Evolutionary conservation across 371 early-diverging fungal genomes (phyloP), one percentile per base, ranked within the genome.

Genomic region (Rhizopus sp.): DNA sequence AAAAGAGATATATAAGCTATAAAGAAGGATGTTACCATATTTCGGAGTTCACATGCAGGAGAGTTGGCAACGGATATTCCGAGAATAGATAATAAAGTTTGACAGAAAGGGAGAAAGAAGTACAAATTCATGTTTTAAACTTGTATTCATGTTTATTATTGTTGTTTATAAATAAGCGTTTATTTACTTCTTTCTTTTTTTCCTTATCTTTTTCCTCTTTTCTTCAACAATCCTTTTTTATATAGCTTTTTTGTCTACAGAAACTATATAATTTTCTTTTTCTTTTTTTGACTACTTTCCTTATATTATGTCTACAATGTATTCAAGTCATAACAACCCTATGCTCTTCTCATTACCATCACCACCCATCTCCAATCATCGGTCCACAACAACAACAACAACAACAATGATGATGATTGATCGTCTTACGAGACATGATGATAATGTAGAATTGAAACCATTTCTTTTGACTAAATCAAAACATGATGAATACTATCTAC

Each of bases 401-500:
- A 38, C n/a, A 29, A 16, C 44, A 46, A 44, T 34, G 34, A 33
- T 34, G 34, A 35, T 59, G 52, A 34, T 47, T 47, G 47, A 47
- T 39, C 48, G 63, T 62, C 57, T 42, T 53, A 57, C 57, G 47
- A 47, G 53, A 37, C 55, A 40, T 30, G 40, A 37, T 44, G 54
- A 34, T 53, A 23, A 30, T 41, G 59, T 47, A 42, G 63, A 63
- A 49, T 48, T 63, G 32, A 53, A 55, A 57, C 60, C 66, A 33
- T 50, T 62, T 23, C 53, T 59, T 50, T 60, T 56, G 41, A 54
- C 59, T 29, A 53, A 32, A 50, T 33, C 31, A 42, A 57, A 49
- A 29, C 38, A 50, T 30, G 54, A 35, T 47, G 50, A 42, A 52
- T 62, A 53, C 51, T 54, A 56, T 23, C 48, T 76, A 6, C 76